Conservation (phyloP, 495 filamentous ascomycete genomes). For the Penicillium tannophilum region DNA sequence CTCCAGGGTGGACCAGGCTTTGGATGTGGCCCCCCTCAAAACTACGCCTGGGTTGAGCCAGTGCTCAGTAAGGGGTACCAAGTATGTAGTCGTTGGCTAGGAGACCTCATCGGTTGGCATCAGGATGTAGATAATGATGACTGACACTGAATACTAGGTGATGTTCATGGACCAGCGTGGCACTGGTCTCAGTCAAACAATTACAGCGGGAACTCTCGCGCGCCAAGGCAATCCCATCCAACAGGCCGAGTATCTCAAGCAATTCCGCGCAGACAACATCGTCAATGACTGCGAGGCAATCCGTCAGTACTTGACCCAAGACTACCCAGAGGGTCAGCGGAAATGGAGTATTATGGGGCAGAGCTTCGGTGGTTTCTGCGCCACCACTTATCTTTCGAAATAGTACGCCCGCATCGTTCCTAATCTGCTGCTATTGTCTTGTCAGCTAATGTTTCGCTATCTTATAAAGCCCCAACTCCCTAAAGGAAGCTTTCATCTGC, state of each 20-base stretch:
- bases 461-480: constrained; percentile 60
- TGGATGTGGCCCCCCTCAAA: constrained; percentile 72
- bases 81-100: constrained; percentile 26
- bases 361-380: constrained; percentile 89
- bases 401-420: constrained; percentile 47
- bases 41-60: constrained; percentile 63
- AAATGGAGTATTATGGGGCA: constrained; percentile 89
- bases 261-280: constrained; percentile 86
- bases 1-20: constrained; percentile 80
- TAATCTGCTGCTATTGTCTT: not conserved
- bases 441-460: not conserved
- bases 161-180: constrained; percentile 88
- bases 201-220: constrained; percentile 70
- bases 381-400: constrained; percentile 77
- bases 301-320: constrained; percentile 66
- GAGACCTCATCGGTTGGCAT: not conserved
- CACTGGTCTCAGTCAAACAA: constrained; percentile 78
- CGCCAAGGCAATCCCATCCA: constrained; percentile 60
- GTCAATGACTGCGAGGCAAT: constrained; percentile 90
- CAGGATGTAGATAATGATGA: not conserved
- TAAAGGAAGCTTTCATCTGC: constrained; percentile 79
- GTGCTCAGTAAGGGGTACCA: constrained; percentile 79
- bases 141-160: constrained; percentile 48
- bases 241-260: constrained; percentile 81
- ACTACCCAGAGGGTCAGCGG: constrained; percentile 68